Evolutionary conservation across 2,329 filamentous ascomycete species (phyloP), one percentile per base, ranked within the genome.

Genomic region (Calonectria multiphialidica): DNA sequence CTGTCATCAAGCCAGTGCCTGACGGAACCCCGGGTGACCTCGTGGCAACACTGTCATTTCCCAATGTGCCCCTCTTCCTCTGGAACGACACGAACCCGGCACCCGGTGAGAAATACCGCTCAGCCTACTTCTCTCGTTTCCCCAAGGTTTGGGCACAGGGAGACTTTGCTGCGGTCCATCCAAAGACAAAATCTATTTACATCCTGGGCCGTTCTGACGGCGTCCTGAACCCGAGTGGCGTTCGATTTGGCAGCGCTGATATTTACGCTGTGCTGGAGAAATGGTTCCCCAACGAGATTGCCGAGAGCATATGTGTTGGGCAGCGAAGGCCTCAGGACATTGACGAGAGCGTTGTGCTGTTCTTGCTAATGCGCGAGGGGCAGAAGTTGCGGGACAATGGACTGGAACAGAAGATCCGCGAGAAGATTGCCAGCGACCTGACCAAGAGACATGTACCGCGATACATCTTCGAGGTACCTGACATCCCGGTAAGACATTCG

Each of bases 181-280:
- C 94, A 0, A 75, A 84, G 5, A 96, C 94, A 1, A 89, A 90
- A 8, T 89, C 90, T 55, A 81, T 95, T 7, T 81, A 89, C 15
- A 92, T 96, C 76, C 87, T 94, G 0, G 93, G 93, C 1, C 88
- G 94, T 2, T 93, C 91, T 2, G 94, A 97, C 79, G 94, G 94
- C 15, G 94, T 97, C 2, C 84, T 97, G 64, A 97, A 97, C 80
- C 94, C 94, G 0, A 92, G 89, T 8, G 94, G 94, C 0, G 91
- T 97, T 13, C 88, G 94, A 0, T 97, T 97, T 78, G 95, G 94
- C 0, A 93, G 91, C 5, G 92, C 93, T 0, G 95, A 97, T 82
- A 93, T 97, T 40, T 97, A 97, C 82, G 89, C 88, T 15, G 93
- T 96, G 1, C 82, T 96, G 5, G 93, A 95, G 82, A 84, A 87